Conservation (phyloP, 2,329 filamentous ascomycete genomes). For the Cladosporium sp. region DNA sequence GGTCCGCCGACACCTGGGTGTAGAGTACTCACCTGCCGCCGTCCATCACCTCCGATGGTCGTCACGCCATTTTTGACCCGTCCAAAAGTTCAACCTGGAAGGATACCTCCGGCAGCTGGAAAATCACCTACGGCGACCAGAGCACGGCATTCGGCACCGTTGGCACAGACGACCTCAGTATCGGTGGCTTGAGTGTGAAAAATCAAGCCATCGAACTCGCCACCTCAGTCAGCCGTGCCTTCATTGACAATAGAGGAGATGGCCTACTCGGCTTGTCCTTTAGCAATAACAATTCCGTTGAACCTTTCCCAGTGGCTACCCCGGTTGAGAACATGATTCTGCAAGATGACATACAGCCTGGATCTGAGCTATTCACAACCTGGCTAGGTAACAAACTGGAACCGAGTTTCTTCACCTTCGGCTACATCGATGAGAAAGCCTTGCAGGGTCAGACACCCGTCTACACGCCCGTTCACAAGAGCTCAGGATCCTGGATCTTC, state of each 20-base stretch:
- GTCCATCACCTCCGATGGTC: constrained; percentile 32
- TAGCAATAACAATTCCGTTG: constrained; percentile 35
- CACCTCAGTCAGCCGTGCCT: constrained; percentile 54
- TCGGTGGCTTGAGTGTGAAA: constrained; percentile 60
- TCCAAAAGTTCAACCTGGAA: constrained; percentile 57
- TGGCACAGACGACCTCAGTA: constrained; percentile 57
- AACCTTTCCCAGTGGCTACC: constrained; percentile 53
- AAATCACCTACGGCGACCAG: constrained; percentile 64
- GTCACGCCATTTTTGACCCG: constrained; percentile 57
- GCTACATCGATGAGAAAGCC: constrained; percentile 63
- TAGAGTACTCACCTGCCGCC: constrained; percentile 21
- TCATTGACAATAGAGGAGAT: constrained; percentile 54
- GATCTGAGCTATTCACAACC: constrained; percentile 58
- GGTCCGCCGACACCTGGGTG: constrained; percentile 64
- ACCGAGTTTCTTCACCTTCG: constrained; percentile 67
- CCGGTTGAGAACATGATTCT: constrained; percentile 67
- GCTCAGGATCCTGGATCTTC: constrained; percentile 66
- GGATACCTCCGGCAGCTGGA: constrained; percentile 50
- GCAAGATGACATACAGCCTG: constrained; percentile 51
- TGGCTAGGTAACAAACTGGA: constrained; percentile 55
- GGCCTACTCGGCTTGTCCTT: constrained; percentile 66
- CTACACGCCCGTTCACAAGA: constrained; percentile 61
- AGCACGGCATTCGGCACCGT: constrained; percentile 63
- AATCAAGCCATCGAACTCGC: constrained; percentile 64
- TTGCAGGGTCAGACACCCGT: constrained; percentile 42